phyloP scores from a whole-genome alignment of 352 stramenopile species.

The Phytophthora sojae region DNA sequence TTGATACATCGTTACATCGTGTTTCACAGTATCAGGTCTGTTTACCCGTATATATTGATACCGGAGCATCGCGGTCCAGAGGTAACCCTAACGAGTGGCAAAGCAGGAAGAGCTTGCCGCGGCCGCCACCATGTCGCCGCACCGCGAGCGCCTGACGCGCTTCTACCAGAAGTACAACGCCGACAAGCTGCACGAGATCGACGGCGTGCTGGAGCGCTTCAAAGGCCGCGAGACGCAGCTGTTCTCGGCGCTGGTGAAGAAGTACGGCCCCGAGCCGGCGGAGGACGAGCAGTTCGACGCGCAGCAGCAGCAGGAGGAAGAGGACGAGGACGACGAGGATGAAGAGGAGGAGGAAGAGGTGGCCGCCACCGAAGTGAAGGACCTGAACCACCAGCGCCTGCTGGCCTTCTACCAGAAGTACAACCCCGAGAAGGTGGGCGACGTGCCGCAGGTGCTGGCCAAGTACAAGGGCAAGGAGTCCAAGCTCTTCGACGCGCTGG shows the following conservation, averaged over 20 bases:
- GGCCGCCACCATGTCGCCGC: slow-evolving; percentile 49
- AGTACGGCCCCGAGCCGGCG: slow-evolving; percentile 81
- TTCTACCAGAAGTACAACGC: slow-evolving; percentile 91
- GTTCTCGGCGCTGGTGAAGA: slow-evolving; percentile 82
- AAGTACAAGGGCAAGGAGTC: slow-evolving; percentile 89
- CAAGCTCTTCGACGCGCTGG: slow-evolving; percentile 80
- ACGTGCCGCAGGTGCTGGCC: slow-evolving; percentile 64
- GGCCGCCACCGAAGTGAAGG: slow-evolving; percentile 42
- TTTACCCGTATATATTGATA: neutral
- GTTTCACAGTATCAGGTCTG: neutral
- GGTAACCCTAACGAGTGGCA: slow-evolving; percentile 30
- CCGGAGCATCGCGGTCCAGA: neutral
- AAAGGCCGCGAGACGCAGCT: slow-evolving; percentile 78
- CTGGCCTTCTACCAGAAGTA: slow-evolving; percentile 87
- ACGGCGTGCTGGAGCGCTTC: slow-evolving; percentile 84
- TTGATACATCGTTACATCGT: no score
- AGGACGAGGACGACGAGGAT: slow-evolving; percentile 13
- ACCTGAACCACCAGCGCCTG: slow-evolving; percentile 73
- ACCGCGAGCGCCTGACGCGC: slow-evolving; percentile 73
- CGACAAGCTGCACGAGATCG: slow-evolving; percentile 85
- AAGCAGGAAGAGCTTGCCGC: slow-evolving; percentile 28
- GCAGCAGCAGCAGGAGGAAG: slow-evolving; percentile 17
- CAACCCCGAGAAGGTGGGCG: slow-evolving; percentile 81
- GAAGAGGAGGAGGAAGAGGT: slow-evolving; percentile 18
- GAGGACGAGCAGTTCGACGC: slow-evolving; percentile 51